A percentile compares a stretch with the other conserved stretches of the same genome.
Evolutionary conservation across 768 basidiomycete genomes (phyloP).

Genomic region (Leucocoprinus birnbaumii): DNA sequence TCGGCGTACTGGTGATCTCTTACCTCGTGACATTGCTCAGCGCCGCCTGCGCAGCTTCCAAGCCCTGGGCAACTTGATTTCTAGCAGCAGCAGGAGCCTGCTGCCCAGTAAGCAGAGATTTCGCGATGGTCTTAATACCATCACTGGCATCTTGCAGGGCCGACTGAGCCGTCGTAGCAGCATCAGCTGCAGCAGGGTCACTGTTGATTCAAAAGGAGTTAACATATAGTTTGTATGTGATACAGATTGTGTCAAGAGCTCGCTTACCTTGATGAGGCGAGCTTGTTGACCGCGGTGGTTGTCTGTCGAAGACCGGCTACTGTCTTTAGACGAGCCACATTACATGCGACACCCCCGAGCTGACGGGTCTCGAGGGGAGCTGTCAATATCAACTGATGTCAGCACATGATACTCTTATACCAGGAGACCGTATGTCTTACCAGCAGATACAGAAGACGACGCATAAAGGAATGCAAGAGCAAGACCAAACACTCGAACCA

Average conservation of each 20-base stretch:
- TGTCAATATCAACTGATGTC: background rate
- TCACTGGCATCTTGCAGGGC: conserved; percentile 20
- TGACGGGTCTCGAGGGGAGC: conserved; percentile 11
- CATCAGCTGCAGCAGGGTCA: conserved; percentile 19
- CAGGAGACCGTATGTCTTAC: background rate
- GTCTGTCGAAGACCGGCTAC: conserved; percentile 21
- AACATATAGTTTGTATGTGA: background rate
- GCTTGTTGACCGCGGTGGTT: conserved; percentile 18
- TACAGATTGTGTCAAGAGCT: background rate
- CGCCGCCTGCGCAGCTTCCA: conserved; percentile 18
- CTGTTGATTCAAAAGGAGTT: conserved; percentile 10
- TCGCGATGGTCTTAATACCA: conserved; percentile 22
- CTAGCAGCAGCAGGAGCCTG: conserved; percentile 20
- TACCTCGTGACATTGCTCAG: conserved; percentile 23
- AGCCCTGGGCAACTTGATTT: conserved; percentile 19
- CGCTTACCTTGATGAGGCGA: conserved; percentile 11
- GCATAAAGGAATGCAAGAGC: background rate
- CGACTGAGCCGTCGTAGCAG: conserved; percentile 19
- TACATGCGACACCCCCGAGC: conserved; percentile 17
- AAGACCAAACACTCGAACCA: conserved; percentile 5
- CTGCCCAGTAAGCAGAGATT: conserved; percentile 16
- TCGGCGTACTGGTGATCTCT: background rate
- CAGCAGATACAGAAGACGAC: background rate
- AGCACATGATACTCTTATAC: background rate
- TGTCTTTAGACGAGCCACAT: conserved; percentile 22